Percentiles rank a stretch among this genome's conserved stretches.
phyloP scores from a whole-genome alignment of 495 filamentous ascomycete genomes.

The Lichenothelia convexa region DNA sequence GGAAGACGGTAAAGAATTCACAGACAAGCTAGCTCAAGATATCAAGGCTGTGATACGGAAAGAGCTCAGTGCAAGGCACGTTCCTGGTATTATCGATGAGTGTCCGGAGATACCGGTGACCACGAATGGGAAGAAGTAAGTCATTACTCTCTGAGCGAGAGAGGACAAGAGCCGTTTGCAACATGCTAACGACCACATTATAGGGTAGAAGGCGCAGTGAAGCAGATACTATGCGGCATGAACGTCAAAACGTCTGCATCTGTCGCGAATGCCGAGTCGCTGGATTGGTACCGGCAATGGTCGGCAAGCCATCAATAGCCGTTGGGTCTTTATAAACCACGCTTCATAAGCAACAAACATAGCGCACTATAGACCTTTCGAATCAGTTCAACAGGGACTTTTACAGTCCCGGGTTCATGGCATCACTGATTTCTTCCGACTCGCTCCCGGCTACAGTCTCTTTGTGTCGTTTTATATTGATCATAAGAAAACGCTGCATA shows the following conservation, averaged over 20 bases:
- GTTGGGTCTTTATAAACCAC: no score
- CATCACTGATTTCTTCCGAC: no score
- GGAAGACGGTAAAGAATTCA: conserved; percentile 32
- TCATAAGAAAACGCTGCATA: no score
- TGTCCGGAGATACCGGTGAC: conserved; percentile 73
- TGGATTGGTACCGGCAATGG: conserved; percentile 76
- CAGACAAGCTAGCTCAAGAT: conserved; percentile 30
- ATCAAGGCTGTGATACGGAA: conserved; percentile 47
- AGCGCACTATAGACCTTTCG: no score
- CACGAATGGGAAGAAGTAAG: conserved; percentile 75
- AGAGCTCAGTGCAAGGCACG: conserved; percentile 70
- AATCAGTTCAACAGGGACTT: no score
- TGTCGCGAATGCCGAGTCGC: conserved; percentile 65
- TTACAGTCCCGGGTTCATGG: no score
- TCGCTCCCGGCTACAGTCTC: no score
- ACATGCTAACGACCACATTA: conserved; percentile 1
- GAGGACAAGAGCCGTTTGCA: background rate
- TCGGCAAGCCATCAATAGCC: no score
- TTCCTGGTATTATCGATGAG: conserved; percentile 63
- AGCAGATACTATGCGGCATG: conserved; percentile 80
- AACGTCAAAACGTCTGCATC: conserved; percentile 71
- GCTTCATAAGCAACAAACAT: no score
- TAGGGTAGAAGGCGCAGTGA: conserved; percentile 75
- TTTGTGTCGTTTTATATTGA: no score
- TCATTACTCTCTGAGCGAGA: conserved; percentile 1